Evolutionary conservation across 1,284 basidiomycete species (phyloP).

Genomic region (Ceratobasidium sp.): DNA sequence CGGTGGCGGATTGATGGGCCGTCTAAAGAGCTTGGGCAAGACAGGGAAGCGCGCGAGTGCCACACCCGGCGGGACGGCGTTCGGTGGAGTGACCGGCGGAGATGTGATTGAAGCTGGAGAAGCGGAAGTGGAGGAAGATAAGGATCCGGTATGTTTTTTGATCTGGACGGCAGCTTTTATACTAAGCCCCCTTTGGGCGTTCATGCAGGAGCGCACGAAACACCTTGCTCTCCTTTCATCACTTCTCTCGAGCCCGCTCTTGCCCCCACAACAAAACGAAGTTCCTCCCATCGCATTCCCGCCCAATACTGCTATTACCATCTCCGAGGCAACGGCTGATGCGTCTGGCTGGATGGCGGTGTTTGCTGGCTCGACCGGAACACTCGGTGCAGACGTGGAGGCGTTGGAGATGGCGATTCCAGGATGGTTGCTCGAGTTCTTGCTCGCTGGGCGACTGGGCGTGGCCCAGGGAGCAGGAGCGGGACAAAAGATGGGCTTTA

Average conservation of each 20-base stretch:
- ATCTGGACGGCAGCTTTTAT: neutral
- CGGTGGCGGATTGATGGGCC: slow-evolving; percentile 75
- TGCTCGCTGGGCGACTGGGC: slow-evolving; percentile 68
- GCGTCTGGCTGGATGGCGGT: slow-evolving; percentile 79
- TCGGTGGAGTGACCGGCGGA: slow-evolving; percentile 51
- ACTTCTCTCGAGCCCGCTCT: slow-evolving; percentile 75
- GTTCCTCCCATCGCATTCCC: slow-evolving; percentile 76
- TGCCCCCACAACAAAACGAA: slow-evolving; percentile 76
- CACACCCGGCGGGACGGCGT: slow-evolving; percentile 55
- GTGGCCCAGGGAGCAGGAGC: slow-evolving; percentile 63
- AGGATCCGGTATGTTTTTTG: slow-evolving; percentile 26
- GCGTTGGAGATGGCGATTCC: slow-evolving; percentile 83
- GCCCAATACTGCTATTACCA: slow-evolving; percentile 73
- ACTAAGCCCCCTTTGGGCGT: neutral
- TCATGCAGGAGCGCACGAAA: slow-evolving; percentile 42
- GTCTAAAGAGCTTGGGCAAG: slow-evolving; percentile 79
- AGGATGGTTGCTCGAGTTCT: slow-evolving; percentile 88
- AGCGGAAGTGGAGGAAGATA: slow-evolving; percentile 49
- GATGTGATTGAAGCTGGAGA: slow-evolving; percentile 49
- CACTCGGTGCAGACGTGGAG: slow-evolving; percentile 71
- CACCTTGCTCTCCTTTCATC: slow-evolving; percentile 51
- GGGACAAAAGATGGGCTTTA: slow-evolving; percentile 83
- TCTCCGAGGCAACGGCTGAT: slow-evolving; percentile 82
- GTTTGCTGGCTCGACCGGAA: slow-evolving; percentile 78
- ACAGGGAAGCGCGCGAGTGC: slow-evolving; percentile 62